Percentiles rank a stretch among this genome's conserved stretches.
Evolutionary conservation across 148 eudicot species (phyloP).

Genomic region (Fallopia convolvulus): DNA sequence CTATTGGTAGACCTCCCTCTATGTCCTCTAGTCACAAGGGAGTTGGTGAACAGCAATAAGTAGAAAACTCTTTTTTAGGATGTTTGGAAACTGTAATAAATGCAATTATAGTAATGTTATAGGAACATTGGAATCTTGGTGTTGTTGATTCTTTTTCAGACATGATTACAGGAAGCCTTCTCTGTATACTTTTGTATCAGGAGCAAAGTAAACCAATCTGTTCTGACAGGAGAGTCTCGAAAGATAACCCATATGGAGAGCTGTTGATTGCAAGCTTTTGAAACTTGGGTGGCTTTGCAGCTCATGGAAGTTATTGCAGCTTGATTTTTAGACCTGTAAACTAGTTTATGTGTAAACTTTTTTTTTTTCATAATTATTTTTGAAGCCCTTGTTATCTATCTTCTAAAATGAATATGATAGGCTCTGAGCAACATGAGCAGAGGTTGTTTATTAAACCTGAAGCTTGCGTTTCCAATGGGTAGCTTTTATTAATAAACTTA

Average conservation of each 20-base stretch:
- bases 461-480: neutral
- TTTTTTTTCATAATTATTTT: neutral
- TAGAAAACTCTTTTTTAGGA: slow-evolving; percentile 26
- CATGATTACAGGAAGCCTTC: slow-evolving; percentile 12
- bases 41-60: slow-evolving; percentile 27
- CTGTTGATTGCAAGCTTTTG: slow-evolving; percentile 13
- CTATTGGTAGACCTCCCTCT: slow-evolving; percentile 58
- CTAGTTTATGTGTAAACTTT: slow-evolving; percentile 1
- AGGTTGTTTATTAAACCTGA: neutral
- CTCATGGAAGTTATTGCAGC: neutral
- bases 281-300: neutral
- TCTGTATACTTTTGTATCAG: slow-evolving; percentile 17
- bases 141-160: slow-evolving; percentile 4
- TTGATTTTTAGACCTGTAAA: slow-evolving; percentile 7
- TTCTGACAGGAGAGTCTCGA: slow-evolving; percentile 14
- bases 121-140: slow-evolving; percentile 4
- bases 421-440: neutral
- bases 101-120: slow-evolving; percentile 8
- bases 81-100: slow-evolving; percentile 45
- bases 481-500: neutral
- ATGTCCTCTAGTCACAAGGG: slow-evolving; percentile 31
- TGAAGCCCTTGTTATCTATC: neutral
- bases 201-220: slow-evolving; percentile 11
- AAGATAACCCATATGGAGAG: slow-evolving; percentile 15
- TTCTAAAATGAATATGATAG: slow-evolving; percentile 4